Conservation (phyloP, 805 yeast species). For the Candida lessepsii region DNA sequence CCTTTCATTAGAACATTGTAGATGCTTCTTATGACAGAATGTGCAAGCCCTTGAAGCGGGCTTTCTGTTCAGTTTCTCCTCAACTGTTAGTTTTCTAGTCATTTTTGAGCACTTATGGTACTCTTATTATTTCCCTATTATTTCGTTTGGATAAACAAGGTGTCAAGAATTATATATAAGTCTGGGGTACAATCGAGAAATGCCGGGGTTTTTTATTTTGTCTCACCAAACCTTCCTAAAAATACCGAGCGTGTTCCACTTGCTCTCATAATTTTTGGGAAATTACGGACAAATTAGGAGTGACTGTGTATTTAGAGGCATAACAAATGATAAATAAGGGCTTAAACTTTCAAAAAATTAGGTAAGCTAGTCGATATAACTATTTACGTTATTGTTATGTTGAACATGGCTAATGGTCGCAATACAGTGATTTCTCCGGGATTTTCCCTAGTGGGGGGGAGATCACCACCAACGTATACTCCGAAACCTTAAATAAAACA, state of each 20-base stretch:
- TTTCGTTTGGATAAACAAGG: background rate
- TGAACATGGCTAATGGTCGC: too few relatives aligned
- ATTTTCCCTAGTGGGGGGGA: too few relatives aligned
- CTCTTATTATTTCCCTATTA: background rate
- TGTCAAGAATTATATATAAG: background rate
- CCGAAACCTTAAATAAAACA: too few relatives aligned
- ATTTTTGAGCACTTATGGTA: conserved; percentile 26
- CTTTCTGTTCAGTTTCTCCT: conserved; percentile 52
- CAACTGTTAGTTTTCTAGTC: conserved; percentile 60
- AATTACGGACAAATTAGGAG: background rate
- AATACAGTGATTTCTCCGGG: too few relatives aligned
- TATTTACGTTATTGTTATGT: too few relatives aligned
- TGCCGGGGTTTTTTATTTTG: conserved; percentile 1
- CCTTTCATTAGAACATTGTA: conserved; percentile 67
- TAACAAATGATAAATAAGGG: too few relatives aligned
- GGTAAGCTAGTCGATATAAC: too few relatives aligned
- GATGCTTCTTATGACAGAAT: conserved; percentile 70
- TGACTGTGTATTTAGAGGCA: too few relatives aligned
- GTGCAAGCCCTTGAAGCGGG: conserved; percentile 71
- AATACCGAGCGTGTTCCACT: background rate
- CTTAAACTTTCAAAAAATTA: too few relatives aligned
- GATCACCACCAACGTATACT: too few relatives aligned
- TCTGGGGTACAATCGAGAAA: conserved; percentile 12
- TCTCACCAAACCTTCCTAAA: conserved; percentile 1
- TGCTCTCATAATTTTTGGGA: background rate